phyloP scores from a whole-genome alignment of 257 asterid species.

The Leonotis leonurus region DNA sequence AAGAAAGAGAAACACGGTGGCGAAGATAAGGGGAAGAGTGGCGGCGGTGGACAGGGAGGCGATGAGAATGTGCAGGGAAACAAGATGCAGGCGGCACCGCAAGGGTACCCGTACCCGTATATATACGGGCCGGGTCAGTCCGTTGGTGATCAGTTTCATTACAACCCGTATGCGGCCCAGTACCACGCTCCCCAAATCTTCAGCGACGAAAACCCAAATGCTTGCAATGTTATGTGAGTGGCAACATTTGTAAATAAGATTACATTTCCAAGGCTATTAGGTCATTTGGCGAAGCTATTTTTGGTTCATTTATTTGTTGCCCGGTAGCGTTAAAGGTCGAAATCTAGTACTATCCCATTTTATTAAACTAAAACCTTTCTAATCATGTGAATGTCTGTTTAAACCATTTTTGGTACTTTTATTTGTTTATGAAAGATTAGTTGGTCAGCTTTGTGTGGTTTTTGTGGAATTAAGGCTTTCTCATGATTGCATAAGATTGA shows the following conservation, averaged over 20 bases:
- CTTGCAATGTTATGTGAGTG: conserved; percentile 31
- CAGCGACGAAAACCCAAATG: conserved; percentile 45
- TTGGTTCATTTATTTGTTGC: background rate
- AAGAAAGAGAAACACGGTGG: conserved; percentile 36
- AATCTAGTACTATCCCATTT: background rate
- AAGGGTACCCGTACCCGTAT: conserved; percentile 30
- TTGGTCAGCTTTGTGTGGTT: background rate
- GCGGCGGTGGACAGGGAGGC: conserved; percentile 17
- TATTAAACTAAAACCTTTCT: background rate
- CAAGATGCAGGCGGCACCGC: conserved; percentile 13
- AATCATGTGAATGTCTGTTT: background rate
- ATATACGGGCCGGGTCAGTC: conserved; percentile 31
- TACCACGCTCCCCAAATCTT: conserved; percentile 35
- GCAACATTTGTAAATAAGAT: conserved; percentile 22
- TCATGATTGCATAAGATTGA: background rate
- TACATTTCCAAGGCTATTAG: conserved; percentile 1
- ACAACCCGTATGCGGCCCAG: conserved; percentile 24
- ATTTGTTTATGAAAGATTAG: background rate
- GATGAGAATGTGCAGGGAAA: conserved; percentile 18
- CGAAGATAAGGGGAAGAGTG: conserved; percentile 21
- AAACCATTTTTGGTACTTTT: conserved; percentile 8
- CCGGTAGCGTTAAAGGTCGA: background rate
- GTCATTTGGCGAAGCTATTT: background rate
- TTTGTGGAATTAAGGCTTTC: background rate
- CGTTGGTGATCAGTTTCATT: conserved; percentile 28